Conservation (phyloP, 169 alveolate genomes). For the Plasmodium yoelii region DNA sequence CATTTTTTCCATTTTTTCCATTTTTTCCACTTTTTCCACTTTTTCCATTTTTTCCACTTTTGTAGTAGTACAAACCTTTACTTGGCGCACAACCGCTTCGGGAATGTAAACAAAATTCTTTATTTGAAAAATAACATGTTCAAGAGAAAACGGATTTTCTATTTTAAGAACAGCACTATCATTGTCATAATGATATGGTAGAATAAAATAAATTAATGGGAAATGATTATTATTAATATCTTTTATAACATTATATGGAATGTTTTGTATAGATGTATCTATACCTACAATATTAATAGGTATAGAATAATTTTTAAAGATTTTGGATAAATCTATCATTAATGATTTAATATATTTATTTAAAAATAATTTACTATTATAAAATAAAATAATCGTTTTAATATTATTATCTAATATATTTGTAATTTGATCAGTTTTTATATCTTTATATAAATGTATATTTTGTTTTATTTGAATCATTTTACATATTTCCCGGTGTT, state of each 20-base stretch:
- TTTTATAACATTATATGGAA: conserved; percentile 28
- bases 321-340: conserved; percentile 45
- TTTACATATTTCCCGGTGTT: conserved; percentile 37
- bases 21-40: no score
- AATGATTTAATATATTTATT: conserved; percentile 56
- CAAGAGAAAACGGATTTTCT: conserved; percentile 32
- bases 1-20: no score
- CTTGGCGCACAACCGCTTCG: neutral
- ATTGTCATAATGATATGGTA: conserved; percentile 68
- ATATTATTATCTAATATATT: conserved; percentile 51
- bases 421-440: conserved; percentile 33
- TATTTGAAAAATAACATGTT: conserved; percentile 23
- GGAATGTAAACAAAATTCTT: conserved; percentile 49
- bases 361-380: conserved; percentile 36
- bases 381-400: conserved; percentile 41
- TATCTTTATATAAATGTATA: conserved; percentile 55
- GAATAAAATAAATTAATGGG: conserved; percentile 43
- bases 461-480: conserved; percentile 40
- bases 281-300: conserved; percentile 61
- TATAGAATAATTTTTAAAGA: conserved; percentile 38
- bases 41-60: no score
- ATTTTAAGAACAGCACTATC: conserved; percentile 64
- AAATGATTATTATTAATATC: conserved; percentile 38
- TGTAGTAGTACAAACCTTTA: no score
- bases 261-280: conserved; percentile 40